These are phyloP conservation scores for Carex myosuroides DNA, from an alignment of 176 grass and related monocot genomes.

Conservation along the genomic window DNA sequence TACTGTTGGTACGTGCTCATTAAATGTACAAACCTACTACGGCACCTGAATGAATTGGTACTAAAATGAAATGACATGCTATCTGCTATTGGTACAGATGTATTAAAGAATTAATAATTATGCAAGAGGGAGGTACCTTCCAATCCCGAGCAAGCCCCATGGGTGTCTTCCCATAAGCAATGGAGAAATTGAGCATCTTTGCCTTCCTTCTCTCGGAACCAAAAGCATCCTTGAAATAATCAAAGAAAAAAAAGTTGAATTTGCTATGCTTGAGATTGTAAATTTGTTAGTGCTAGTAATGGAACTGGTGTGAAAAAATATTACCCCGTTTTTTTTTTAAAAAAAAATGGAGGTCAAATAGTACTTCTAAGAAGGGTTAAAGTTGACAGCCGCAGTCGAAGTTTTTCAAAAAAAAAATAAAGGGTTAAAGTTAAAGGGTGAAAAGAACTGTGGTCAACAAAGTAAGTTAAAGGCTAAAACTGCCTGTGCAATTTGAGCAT, in stretches of 20 bases:
- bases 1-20: neutral
- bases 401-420: too few relatives aligned
- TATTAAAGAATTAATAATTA: constrained; percentile 10
- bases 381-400: too few relatives aligned
- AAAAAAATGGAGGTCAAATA: neutral
- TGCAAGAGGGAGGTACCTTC: constrained; percentile 36
- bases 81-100: constrained; percentile 8
- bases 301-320: neutral
- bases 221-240: constrained; percentile 79
- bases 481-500: neutral
- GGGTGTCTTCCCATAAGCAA: constrained; percentile 94
- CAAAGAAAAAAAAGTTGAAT: constrained; percentile 14
- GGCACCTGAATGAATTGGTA: neutral
- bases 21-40: neutral
- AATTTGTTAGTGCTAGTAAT: neutral
- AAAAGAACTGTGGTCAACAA: neutral
- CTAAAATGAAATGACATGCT: neutral
- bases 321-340: neutral
- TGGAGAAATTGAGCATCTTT: constrained; percentile 99
- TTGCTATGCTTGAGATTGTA: constrained; percentile 6
- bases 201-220: constrained; percentile 93
- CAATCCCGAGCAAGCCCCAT: constrained; percentile 54
- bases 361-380: neutral
- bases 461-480: neutral
- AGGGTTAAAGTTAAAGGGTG: neutral